phyloP scores from a whole-genome alignment of 2,329 filamentous ascomycete species.

The Neoscytalidium dimidiatum region DNA sequence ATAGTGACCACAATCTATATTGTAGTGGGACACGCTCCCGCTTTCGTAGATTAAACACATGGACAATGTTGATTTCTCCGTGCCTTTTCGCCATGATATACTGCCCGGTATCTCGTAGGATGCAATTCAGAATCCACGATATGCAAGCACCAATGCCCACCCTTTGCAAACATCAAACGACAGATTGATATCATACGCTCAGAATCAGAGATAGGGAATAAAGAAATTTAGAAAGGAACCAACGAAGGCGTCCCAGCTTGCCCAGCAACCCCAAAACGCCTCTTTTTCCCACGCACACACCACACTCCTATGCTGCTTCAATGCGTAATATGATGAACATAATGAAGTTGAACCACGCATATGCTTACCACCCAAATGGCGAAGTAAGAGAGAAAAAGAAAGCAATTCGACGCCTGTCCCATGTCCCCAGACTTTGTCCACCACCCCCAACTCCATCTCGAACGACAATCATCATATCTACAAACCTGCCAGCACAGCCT shows the following conservation, averaged over 20 bases:
- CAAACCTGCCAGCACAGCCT: constrained; percentile 73
- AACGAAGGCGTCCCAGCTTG: not conserved
- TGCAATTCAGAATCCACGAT: too few species aligned
- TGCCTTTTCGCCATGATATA: too few species aligned
- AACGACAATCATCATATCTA: constrained; percentile 30
- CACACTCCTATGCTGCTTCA: too few species aligned
- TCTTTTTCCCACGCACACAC: not conserved
- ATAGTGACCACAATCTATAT: too few species aligned
- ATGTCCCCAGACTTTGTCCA: not conserved
- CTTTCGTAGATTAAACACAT: too few species aligned
- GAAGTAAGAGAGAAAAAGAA: not conserved
- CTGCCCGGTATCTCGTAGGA: too few species aligned
- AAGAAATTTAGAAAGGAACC: not conserved
- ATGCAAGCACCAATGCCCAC: too few species aligned
- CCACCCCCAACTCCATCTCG: not conserved
- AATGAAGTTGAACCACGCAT: too few species aligned
- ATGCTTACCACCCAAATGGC: too few species aligned
- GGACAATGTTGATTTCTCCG: too few species aligned
- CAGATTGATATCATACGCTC: not conserved
- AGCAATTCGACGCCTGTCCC: not conserved
- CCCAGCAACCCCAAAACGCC: not conserved
- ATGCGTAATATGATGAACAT: too few species aligned
- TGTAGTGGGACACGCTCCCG: too few species aligned
- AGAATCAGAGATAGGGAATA: not conserved
- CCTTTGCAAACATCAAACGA: not conserved